Evolutionary conservation across 1,284 basidiomycete genomes (phyloP).

Genomic region (Fomitopsis schrenkii): DNA sequence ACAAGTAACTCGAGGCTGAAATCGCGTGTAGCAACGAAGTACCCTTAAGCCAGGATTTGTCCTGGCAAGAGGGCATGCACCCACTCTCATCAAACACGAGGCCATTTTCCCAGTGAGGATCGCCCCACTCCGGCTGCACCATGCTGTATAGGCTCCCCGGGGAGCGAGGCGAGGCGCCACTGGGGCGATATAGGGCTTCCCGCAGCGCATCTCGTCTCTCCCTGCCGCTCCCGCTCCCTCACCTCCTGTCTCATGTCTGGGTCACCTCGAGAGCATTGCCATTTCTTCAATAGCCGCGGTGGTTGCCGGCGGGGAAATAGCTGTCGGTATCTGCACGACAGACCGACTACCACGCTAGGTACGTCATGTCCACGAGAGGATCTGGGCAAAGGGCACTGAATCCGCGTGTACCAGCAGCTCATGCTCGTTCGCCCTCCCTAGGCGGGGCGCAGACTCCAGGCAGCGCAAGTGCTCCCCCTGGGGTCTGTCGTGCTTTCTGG

Average conservation of each 20-base stretch:
- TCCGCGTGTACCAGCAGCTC: not conserved
- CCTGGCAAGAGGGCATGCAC: no score
- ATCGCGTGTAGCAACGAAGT: no score
- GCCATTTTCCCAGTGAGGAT: no score
- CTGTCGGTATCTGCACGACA: not conserved
- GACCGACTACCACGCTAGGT: not conserved
- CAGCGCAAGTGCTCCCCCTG: conserved; percentile 25
- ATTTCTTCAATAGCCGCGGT: not conserved
- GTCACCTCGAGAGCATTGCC: not conserved
- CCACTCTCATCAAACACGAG: no score
- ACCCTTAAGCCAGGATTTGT: no score
- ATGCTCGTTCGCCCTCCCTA: not conserved
- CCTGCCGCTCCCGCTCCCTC: not conserved
- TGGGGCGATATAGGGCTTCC: not conserved
- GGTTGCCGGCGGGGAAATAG: not conserved
- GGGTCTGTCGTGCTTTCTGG: conserved; percentile 50
- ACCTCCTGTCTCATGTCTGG: not conserved
- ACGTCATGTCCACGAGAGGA: not conserved
- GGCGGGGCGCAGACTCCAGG: not conserved
- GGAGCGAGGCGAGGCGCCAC: not conserved
- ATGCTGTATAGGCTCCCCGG: no score
- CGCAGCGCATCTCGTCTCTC: not conserved
- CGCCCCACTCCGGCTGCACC: no score
- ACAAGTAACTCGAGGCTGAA: no score
- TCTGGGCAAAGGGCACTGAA: not conserved